Evolutionary conservation across 805 yeast genomes (phyloP), one percentile per base, ranked within the genome.

Genomic region (Pichia insulana): DNA sequence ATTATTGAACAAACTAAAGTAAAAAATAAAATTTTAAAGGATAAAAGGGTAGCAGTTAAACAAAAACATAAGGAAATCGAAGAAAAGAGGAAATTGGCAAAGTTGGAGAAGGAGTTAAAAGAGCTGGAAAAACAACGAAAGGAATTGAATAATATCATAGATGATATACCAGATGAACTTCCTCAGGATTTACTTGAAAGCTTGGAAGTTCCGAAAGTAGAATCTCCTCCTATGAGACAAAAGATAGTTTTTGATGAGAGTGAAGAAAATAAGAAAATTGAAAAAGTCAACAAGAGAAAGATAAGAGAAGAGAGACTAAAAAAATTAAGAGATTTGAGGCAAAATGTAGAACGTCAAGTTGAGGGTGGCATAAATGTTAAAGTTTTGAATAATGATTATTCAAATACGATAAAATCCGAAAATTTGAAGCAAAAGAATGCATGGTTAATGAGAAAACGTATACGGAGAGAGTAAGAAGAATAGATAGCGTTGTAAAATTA

Each of bases 321-420:
- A 43, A 49, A 63, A 43, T 50, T 62, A 44, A 63, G 63, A 35
- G 59, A 62, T 20, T 53, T 64, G n/a, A 58, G 57, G 39, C n/a
- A 25, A 7, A 40, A 50, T 43, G 22, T 36, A 58, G 44, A 65
- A 62, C 38, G 57, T 9, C 12, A 34, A 54, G 40, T 55, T 50
- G 64, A 62, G 40, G 75, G 74, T 1, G 70, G 71, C 1, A 70
- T 71, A 22, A 63, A 56, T 33, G 71, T 71, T 11, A 56, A 57
- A 34, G 55, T 69, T 17, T 26, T 43, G 20, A 32, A 31, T 2
- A 8, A 5, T 31, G 26, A 30, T 30, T 33, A n/a, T 2, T 7
- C n/a, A 36, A 13, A 30, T 16, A 30, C 22, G 37, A 13, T 30
- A 32, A 19, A 10, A 12, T 9, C 12, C 48, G 43, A 42, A 7